A percentile compares a stretch with the other conserved stretches of the same genome.
Conservation (phyloP, 2,329 filamentous ascomycete species). For the Fusarium domesticum region DNA sequence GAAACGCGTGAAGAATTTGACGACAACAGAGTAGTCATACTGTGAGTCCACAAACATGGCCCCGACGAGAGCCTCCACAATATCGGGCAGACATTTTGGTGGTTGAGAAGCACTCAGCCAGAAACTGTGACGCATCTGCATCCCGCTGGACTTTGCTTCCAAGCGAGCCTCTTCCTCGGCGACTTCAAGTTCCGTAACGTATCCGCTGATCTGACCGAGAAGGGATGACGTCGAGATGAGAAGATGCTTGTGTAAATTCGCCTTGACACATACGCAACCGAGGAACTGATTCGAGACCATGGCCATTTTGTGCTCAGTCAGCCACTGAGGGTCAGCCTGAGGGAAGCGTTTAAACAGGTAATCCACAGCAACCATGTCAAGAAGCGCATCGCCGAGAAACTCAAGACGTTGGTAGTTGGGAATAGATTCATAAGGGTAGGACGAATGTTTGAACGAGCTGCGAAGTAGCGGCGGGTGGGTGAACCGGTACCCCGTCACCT, state of each 20-base stretch:
- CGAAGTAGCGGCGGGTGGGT: conserved; percentile 70
- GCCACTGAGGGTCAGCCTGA: conserved; percentile 84
- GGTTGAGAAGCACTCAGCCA: conserved; percentile 64
- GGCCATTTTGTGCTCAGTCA: conserved; percentile 99
- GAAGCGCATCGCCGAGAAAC: conserved; percentile 84
- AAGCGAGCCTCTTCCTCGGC: conserved; percentile 38
- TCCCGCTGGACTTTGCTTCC: conserved; percentile 33
- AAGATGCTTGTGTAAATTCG: conserved; percentile 75
- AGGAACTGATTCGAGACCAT: conserved; percentile 98
- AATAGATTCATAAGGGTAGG: conserved; percentile 73
- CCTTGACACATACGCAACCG: conserved; percentile 72
- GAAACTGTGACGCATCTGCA: conserved; percentile 52
- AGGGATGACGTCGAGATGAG: conserved; percentile 47
- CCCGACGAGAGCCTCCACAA: conserved; percentile 84
- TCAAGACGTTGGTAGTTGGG: conserved; percentile 89
- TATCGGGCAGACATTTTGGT: conserved; percentile 76
- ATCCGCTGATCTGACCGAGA: conserved; percentile 48
- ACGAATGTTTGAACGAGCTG: conserved; percentile 86
- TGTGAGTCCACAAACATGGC: conserved; percentile 87
- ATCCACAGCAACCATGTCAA: conserved; percentile 83
- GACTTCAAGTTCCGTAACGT: conserved; percentile 57
- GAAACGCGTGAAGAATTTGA: conserved; percentile 71
- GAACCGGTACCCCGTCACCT: conserved; percentile 62
- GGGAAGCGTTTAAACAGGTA: conserved; percentile 77
- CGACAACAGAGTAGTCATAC: conserved; percentile 72